These are phyloP conservation scores for Sclerotiophoma versabilis DNA, from an alignment of 2,329 filamentous ascomycete genomes.

Conservation along the genomic window DNA sequence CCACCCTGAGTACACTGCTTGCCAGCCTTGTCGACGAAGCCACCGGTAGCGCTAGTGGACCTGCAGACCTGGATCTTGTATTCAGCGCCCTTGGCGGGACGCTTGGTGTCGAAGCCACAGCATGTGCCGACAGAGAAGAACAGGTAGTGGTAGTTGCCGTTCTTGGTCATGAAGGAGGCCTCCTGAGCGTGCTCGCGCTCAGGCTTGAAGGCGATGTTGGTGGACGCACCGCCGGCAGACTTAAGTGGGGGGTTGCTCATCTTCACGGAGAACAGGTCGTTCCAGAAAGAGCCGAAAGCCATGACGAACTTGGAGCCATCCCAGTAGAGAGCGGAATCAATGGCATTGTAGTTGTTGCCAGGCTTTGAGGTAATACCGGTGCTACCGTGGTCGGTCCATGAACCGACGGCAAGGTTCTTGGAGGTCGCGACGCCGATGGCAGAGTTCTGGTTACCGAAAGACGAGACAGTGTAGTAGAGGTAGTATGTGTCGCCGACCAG, in stretches of 20 bases:
- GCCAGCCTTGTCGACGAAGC: constrained; percentile 65
- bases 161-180: constrained; percentile 63
- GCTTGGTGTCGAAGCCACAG: constrained; percentile 63
- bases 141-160: constrained; percentile 67
- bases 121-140: constrained; percentile 69
- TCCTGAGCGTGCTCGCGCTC: constrained; percentile 62
- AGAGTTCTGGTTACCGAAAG: constrained; percentile 66
- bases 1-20: constrained; percentile 62
- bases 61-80: constrained; percentile 72
- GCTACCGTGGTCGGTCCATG: constrained; percentile 66
- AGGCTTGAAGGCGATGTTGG: constrained; percentile 63
- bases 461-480: constrained; percentile 71
- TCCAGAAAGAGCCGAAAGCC: constrained; percentile 75
- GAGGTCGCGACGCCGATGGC: constrained; percentile 67
- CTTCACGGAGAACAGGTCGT: constrained; percentile 66
- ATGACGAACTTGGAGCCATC: constrained; percentile 57
- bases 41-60: constrained; percentile 59
- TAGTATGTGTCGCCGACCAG: constrained; percentile 67
- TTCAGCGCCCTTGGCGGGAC: constrained; percentile 64
- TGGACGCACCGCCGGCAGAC: constrained; percentile 41
- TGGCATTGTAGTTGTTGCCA: constrained; percentile 56
- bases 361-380: constrained; percentile 57
- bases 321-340: constrained; percentile 60
- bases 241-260: constrained; percentile 52
- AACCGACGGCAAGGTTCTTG: constrained; percentile 53